Evolutionary conservation across 2,329 filamentous ascomycete genomes (phyloP).

Genomic region (Sporothrix globosa): DNA sequence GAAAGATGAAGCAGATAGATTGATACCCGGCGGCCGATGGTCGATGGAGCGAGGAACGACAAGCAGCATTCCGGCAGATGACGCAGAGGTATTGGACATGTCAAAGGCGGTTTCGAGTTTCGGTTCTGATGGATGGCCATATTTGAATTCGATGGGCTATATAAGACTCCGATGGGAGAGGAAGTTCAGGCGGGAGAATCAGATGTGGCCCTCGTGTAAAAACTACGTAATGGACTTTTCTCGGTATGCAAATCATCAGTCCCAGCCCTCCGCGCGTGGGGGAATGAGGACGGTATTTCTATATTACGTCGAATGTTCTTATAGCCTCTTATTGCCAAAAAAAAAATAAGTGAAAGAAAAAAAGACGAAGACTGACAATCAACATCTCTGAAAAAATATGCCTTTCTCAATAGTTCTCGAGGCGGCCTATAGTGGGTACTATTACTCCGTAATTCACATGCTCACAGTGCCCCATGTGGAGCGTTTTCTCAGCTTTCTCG

Average conservation of each 20-base stretch:
- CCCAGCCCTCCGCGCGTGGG: neutral
- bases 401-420: no score
- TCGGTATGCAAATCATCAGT: neutral
- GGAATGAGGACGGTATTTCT: no score
- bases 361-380: no score
- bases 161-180: neutral
- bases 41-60: neutral
- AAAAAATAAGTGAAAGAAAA: no score
- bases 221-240: constrained; percentile 5
- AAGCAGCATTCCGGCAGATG: neutral
- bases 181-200: neutral
- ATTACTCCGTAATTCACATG: no score
- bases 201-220: neutral
- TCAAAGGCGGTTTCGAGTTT: neutral
- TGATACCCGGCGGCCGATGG: neutral
- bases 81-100: neutral
- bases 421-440: no score
- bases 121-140: neutral
- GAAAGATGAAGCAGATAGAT: constrained; percentile 16
- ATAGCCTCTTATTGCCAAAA: neutral
- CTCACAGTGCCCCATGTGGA: neutral
- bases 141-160: neutral
- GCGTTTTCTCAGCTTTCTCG: neutral
- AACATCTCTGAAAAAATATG: no score
- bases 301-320: no score